phyloP scores from a whole-genome alignment of 164 flowering plant genomes.

The Macadamia integrifolia region DNA sequence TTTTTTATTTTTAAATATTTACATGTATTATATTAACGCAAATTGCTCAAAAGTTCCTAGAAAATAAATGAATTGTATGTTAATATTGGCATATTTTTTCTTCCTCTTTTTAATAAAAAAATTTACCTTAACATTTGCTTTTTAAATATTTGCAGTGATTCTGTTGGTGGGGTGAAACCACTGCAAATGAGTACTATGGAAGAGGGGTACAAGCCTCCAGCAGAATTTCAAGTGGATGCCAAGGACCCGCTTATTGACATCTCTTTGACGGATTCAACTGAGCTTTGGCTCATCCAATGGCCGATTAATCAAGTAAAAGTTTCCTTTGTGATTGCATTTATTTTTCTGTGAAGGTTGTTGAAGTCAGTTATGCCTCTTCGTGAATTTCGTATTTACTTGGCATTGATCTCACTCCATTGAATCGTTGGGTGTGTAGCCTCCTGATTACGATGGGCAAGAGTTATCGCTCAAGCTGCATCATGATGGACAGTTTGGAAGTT shows the following conservation, averaged over 20 bases:
- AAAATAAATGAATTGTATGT: too few species aligned
- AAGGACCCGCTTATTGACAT: slow-evolving; percentile 36
- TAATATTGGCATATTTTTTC: neutral
- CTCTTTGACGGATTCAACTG: slow-evolving; percentile 31
- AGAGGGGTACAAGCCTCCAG: slow-evolving; percentile 23
- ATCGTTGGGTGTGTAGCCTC: slow-evolving; percentile 27
- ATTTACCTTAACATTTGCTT: neutral
- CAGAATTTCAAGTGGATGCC: slow-evolving; percentile 26
- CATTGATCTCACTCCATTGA: neutral
- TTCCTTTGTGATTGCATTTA: neutral
- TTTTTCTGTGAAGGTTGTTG: neutral
- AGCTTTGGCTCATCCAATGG: slow-evolving; percentile 53
- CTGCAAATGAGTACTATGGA: neutral
- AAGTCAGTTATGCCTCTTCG: neutral
- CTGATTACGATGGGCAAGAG: slow-evolving; percentile 58
- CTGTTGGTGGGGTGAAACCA: neutral
- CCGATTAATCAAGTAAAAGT: slow-evolving; percentile 31
- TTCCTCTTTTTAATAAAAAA: too few species aligned
- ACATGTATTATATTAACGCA: too few species aligned
- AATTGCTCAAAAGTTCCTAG: too few species aligned
- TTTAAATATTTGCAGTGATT: neutral
- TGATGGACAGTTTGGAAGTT: slow-evolving; percentile 49
- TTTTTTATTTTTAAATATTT: too few species aligned
- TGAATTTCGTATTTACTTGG: neutral
- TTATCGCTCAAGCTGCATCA: slow-evolving; percentile 41